Base-by-base conservation (phyloP, 108 stramenopile species). In the Nitzschia sp. region DNA sequence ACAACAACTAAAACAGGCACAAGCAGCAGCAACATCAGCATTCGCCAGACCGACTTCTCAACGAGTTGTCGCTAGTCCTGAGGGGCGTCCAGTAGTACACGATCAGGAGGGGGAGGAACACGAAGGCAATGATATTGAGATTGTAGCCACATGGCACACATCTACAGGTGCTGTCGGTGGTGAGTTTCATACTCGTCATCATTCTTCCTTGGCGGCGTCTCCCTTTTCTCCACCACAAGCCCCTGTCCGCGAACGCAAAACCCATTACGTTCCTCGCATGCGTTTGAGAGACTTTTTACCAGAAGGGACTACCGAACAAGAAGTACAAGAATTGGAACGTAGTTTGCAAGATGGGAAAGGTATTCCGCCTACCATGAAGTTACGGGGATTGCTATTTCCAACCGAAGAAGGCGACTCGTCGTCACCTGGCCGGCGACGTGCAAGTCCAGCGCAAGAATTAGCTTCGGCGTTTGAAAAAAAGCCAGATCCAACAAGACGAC, bases 201-300 rank as follows among this genome's bases (percentile, higher is more conserved):
- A 42, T 42, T 42, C 38, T 42, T 42, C 38, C 13, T n/a, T n/a
- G n/a, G n/a, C n/a, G n/a, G n/a, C n/a, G n/a, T 42, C 38, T 13
- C 6, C 6, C 38, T 6, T 9, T 6, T 9, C 13, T 6, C 9
- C 38, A 13, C 6, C 38, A 13, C 6, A 6, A 13, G 13, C 38
- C 6, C 6, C 38, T 42, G 13, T 15, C 0, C 17, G 18, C 42
- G 61, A 21, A 25, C 36, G 61, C 0, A 62, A 45, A 5, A 17
- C 33, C 0, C 61, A 62, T 5, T 70, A 70, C 32, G 55, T 70
- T 1, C 76, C 76, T 30, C 45, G 72, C 33, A 74, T 68, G 72
- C 71, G 56, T 33, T 48, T 81, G 36, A 36, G 67, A 48, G 71
- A 63, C 31, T 78, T 78, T 51, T 24, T 36, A 17, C 54, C 54